Percentiles rank a stretch among this genome's conserved stretches.
Evolutionary conservation across 2,329 filamentous ascomycete species (phyloP).

Genomic region (Coniochaeta sp.): DNA sequence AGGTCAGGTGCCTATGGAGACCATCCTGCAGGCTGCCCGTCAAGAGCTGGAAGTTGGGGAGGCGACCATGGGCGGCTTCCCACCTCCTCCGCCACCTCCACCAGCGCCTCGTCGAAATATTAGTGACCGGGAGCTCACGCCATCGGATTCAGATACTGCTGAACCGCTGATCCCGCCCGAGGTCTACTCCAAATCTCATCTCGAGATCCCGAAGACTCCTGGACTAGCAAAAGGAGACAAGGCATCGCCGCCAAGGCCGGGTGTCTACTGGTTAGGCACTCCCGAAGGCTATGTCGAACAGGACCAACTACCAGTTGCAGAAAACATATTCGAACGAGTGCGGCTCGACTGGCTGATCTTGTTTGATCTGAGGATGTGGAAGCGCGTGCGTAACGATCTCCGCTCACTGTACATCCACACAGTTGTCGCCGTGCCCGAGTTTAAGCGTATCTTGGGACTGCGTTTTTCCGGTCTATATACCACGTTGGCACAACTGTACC

Average conservation of each 20-base stretch:
- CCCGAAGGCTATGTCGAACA: conserved; percentile 61
- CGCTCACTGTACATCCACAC: conserved; percentile 94
- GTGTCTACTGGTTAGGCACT: conserved; percentile 80
- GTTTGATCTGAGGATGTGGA: conserved; percentile 95
- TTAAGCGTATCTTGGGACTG: conserved; percentile 88
- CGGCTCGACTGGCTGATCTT: conserved; percentile 90
- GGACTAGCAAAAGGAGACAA: conserved; percentile 35
- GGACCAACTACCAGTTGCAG: conserved; percentile 60
- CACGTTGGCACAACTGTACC: conserved; percentile 83
- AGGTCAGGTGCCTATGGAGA: background rate
- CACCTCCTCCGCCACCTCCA: conserved; percentile 58
- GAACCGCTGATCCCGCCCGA: conserved; percentile 58
- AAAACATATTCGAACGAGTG: conserved; percentile 84
- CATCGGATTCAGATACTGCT: conserved; percentile 66
- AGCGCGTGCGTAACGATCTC: conserved; percentile 83
- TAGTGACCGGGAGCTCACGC: conserved; percentile 56
- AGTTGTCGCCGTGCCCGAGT: conserved; percentile 89
- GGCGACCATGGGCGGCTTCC: conserved; percentile 70
- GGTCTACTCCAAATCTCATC: conserved; percentile 56
- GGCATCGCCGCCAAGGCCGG: conserved; percentile 51
- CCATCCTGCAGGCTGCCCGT: background rate
- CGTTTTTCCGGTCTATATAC: conserved; percentile 96
- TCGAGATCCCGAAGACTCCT: conserved; percentile 79
- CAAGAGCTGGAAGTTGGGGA: conserved; percentile 69
- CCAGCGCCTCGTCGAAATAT: conserved; percentile 36